A percentile compares a stretch with the other conserved stretches of the same genome.
These are phyloP conservation scores for Cercospora citrullina DNA, from an alignment of 2,329 filamentous ascomycete species.

Conservation along the genomic window DNA sequence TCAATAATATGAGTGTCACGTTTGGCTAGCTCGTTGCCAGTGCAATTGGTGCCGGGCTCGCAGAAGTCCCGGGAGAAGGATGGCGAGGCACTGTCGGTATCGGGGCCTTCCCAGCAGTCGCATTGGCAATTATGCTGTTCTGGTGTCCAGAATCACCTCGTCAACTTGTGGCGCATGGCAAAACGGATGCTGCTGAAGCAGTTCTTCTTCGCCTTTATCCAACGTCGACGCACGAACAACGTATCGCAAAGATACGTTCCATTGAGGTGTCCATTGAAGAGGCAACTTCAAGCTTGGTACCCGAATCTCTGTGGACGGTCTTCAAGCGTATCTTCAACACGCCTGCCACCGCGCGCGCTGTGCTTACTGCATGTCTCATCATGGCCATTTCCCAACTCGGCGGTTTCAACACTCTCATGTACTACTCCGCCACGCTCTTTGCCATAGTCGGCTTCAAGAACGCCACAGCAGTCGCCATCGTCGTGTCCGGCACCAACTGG, in stretches of 20 bases:
- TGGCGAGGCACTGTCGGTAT: background rate
- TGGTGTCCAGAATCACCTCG: background rate
- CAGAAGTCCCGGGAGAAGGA: background rate
- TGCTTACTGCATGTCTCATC: background rate
- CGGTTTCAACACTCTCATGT: background rate
- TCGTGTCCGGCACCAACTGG: conserved; percentile 51
- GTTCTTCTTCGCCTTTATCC: background rate
- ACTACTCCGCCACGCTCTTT: background rate
- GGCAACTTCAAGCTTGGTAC: background rate
- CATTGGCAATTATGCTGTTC: background rate
- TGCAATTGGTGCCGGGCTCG: background rate
- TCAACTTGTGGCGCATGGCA: background rate
- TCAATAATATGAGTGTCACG: background rate
- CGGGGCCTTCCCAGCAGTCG: background rate
- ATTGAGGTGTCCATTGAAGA: background rate
- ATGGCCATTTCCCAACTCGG: background rate
- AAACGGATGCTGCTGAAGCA: background rate
- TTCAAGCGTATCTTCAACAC: background rate
- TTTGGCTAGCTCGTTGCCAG: background rate
- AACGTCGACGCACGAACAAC: background rate
- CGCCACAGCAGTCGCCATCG: conserved; percentile 49
- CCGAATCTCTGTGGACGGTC: background rate
- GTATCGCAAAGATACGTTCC: background rate
- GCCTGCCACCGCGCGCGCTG: too few relatives aligned
- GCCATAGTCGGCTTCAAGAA: conserved; percentile 45